Conservation (phyloP, 352 stramenopile genomes). For the Pythium chondricola region DNA sequence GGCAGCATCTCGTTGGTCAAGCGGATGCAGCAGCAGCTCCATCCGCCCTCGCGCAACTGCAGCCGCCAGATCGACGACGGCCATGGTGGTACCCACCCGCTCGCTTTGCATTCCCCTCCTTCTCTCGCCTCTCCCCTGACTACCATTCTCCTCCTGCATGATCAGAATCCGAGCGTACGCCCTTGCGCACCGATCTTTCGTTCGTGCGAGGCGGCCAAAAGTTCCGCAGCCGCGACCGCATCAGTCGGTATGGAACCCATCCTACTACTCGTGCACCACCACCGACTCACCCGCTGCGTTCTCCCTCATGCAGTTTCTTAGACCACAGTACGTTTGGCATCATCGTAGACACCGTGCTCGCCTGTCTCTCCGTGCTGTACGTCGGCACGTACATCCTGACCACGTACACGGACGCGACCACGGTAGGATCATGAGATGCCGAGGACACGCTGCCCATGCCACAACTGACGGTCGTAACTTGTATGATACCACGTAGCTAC, state of each 20-base stretch:
- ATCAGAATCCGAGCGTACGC: constrained; percentile 23
- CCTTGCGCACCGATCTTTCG: constrained; percentile 24
- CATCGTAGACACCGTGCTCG: constrained; percentile 54
- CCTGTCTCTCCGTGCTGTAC: constrained; percentile 49
- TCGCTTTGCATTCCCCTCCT: no score
- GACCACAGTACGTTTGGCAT: constrained; percentile 75
- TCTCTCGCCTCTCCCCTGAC: no score
- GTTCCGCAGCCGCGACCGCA: constrained; percentile 30
- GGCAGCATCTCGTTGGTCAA: constrained; percentile 34
- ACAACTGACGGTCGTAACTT: no score
- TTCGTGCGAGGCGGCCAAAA: constrained; percentile 21
- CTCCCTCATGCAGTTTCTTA: constrained; percentile 37
- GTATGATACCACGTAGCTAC: constrained; percentile 28
- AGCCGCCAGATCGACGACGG: no score
- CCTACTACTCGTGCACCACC: not conserved
- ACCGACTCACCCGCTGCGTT: not conserved
- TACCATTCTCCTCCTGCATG: not conserved
- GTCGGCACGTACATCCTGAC: constrained; percentile 65
- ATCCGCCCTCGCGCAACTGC: constrained; percentile 8
- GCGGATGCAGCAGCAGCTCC: constrained; percentile 23
- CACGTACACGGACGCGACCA: constrained; percentile 67
- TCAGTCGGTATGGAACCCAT: constrained; percentile 30
- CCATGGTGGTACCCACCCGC: no score
- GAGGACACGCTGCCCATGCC: no score
- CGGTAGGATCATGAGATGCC: constrained; percentile 33